phyloP scores from a whole-genome alignment of 1,284 basidiomycete genomes.

The Ganoderma resinaceum region DNA sequence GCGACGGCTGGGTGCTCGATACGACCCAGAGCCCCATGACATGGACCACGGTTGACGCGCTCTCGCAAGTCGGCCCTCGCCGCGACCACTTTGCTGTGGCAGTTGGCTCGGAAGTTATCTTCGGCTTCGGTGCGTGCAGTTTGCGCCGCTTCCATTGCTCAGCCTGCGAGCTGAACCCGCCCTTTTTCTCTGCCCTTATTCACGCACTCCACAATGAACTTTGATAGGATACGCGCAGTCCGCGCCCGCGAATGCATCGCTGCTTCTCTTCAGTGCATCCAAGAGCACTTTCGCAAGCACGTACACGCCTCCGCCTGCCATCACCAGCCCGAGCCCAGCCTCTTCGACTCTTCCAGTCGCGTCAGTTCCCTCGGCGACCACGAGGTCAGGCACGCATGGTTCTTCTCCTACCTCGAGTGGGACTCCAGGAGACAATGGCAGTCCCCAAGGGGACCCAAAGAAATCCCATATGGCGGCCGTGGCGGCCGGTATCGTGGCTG shows the following conservation, averaged over 20 bases:
- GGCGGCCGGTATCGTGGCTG: constrained; percentile 63
- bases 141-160: constrained; percentile 14
- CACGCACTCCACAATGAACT: constrained; percentile 4
- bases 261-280: constrained; percentile 62
- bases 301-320: constrained; percentile 49
- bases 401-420: constrained; percentile 31
- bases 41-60: constrained; percentile 59
- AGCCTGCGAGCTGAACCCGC: constrained; percentile 13
- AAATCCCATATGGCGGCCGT: constrained; percentile 50
- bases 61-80: constrained; percentile 65
- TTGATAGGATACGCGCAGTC: constrained; percentile 63
- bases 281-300: constrained; percentile 45
- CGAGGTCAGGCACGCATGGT: constrained; percentile 21
- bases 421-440: constrained; percentile 19
- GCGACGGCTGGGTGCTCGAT: constrained; percentile 82
- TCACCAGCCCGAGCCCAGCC: constrained; percentile 36
- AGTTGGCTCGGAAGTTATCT: constrained; percentile 67
- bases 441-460: constrained; percentile 26
- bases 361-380: constrained; percentile 25
- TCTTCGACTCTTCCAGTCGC: constrained; percentile 50
- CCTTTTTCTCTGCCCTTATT: not conserved
- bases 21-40: constrained; percentile 58
- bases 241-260: constrained; percentile 47
- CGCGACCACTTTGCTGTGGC: constrained; percentile 77
- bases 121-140: constrained; percentile 76